phyloP scores from a whole-genome alignment of 208 protist species.

The Balamuthia mandrillaris region DNA sequence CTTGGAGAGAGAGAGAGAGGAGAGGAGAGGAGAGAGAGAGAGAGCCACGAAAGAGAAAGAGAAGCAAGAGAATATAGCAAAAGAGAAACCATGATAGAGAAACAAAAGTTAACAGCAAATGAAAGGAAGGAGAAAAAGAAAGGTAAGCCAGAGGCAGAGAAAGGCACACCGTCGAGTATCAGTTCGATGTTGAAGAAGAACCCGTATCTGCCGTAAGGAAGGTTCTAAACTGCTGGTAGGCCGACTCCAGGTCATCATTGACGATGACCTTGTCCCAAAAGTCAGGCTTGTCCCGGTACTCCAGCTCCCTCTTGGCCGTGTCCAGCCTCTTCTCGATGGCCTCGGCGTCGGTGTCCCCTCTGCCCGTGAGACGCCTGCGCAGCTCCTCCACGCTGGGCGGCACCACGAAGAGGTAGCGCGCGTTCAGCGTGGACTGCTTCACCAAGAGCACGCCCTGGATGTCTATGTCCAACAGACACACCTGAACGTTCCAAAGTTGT shows the following conservation, averaged over 20 bases:
- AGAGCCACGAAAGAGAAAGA: too few relatives aligned
- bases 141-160: too few relatives aligned
- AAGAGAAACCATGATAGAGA: too few relatives aligned
- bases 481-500: slow-evolving; percentile 43
- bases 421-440: slow-evolving; percentile 40
- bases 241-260: slow-evolving; percentile 57
- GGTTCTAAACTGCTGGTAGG: slow-evolving; percentile 38
- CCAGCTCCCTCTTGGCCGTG: slow-evolving; percentile 64
- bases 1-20: too few relatives aligned
- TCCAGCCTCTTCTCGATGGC: slow-evolving; percentile 56
- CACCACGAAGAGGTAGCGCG: slow-evolving; percentile 59
- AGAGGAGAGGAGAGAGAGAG: too few relatives aligned
- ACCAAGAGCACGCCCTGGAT: slow-evolving; percentile 69
- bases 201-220: too few relatives aligned
- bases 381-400: slow-evolving; percentile 58
- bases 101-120: too few relatives aligned
- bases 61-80: too few relatives aligned
- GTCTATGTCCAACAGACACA: slow-evolving; percentile 73
- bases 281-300: slow-evolving; percentile 23
- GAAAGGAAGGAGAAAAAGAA: too few relatives aligned
- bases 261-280: slow-evolving; percentile 58
- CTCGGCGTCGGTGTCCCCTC: slow-evolving; percentile 71
- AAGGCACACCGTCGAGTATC: too few relatives aligned
- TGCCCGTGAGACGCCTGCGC: slow-evolving; percentile 57
- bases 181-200: too few relatives aligned